Conservation (phyloP, 139 green algal genomes). For the Desmodesmus armatus region DNA sequence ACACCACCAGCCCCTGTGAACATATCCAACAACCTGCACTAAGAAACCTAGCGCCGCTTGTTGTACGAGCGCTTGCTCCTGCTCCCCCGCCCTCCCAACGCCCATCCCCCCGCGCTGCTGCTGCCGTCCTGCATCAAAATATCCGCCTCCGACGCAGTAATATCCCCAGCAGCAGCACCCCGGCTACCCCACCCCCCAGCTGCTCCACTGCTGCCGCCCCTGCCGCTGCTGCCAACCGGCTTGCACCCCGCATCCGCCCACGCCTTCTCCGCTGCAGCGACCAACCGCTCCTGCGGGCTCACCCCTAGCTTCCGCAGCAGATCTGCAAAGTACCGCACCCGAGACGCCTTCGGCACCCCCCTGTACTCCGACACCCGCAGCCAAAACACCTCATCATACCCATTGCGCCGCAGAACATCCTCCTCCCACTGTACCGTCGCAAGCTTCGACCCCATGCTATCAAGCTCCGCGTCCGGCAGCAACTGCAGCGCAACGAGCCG, state of each 20-base stretch:
- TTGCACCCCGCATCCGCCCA: conserved; percentile 17
- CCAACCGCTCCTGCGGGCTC: conserved; percentile 6
- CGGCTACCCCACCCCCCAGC: conserved; percentile 8
- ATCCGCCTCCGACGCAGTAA: conserved; percentile 29
- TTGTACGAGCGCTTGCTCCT: neutral
- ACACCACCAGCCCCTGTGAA: too few relatives aligned
- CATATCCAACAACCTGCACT: too few relatives aligned
- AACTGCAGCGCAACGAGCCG: conserved; percentile 27
- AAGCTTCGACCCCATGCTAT: conserved; percentile 11
- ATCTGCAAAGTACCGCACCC: conserved; percentile 24
- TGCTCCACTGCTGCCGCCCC: neutral
- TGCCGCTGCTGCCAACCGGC: neutral
- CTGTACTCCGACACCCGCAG: conserved; percentile 19
- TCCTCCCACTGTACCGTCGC: conserved; percentile 14
- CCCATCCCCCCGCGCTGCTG: neutral
- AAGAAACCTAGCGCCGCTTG: neutral
- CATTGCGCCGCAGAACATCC: conserved; percentile 23
- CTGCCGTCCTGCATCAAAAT: conserved; percentile 34
- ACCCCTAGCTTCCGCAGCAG: conserved; percentile 27
- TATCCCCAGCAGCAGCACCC: conserved; percentile 16
- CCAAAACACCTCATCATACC: conserved; percentile 32
- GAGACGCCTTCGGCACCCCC: neutral
- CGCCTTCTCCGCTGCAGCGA: conserved; percentile 17
- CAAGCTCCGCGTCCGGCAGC: neutral
- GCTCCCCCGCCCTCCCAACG: conserved; percentile 1